phyloP scores from a whole-genome alignment of 2,329 filamentous ascomycete species.

The Colletotrichum salicis region DNA sequence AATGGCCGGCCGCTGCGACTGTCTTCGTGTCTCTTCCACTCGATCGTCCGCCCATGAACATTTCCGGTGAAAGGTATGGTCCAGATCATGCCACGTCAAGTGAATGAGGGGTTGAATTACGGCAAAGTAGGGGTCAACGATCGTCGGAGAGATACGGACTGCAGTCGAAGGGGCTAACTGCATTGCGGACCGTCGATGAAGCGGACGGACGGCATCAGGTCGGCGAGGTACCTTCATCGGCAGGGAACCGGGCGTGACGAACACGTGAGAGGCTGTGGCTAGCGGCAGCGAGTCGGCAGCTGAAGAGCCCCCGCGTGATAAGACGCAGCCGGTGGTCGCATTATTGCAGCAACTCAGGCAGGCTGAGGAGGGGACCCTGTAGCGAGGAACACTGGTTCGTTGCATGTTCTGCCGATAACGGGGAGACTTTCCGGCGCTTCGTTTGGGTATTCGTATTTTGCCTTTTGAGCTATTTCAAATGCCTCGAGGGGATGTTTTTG shows the following conservation, averaged over 20 bases:
- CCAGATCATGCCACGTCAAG: slow-evolving; percentile 31
- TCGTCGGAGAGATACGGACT: slow-evolving; percentile 1
- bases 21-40: neutral
- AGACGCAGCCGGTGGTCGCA: slow-evolving; percentile 23
- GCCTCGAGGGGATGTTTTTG: neutral
- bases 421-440: neutral
- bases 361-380: slow-evolving; percentile 10
- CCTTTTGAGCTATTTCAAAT: neutral
- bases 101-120: neutral
- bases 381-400: neutral
- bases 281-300: slow-evolving; percentile 6
- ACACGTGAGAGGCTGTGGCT: slow-evolving; percentile 19
- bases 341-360: slow-evolving; percentile 25
- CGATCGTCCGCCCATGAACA: slow-evolving; percentile 6
- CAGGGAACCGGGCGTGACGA: slow-evolving; percentile 7
- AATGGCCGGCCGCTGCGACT: neutral
- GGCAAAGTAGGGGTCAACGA: neutral
- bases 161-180: slow-evolving; percentile 18
- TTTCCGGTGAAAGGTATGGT: slow-evolving; percentile 36
- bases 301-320: slow-evolving; percentile 19
- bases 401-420: neutral
- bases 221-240: slow-evolving; percentile 15
- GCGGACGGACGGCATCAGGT: neutral
- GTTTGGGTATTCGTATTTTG: neutral
- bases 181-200: slow-evolving; percentile 12